Evolutionary conservation across 192 early-diverging fungal species (phyloP).

Genomic region (Umbelopsis sp.): DNA sequence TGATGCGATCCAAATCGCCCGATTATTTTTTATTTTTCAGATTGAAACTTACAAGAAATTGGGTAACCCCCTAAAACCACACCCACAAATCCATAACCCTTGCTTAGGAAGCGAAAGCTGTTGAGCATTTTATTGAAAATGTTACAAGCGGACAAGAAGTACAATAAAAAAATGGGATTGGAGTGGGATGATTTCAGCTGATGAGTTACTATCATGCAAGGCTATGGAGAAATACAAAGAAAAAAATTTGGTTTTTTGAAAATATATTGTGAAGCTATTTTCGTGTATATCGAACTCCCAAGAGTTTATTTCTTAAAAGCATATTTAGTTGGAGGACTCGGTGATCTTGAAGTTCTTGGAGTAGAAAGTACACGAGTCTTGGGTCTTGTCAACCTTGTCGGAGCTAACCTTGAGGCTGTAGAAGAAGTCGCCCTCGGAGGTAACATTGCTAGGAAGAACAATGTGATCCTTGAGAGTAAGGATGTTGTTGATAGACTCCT

Average conservation of each 20-base stretch:
- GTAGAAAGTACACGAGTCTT: conserved; percentile 25
- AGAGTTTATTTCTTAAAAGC: not conserved
- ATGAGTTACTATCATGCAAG: not conserved
- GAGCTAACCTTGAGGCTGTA: conserved; percentile 28
- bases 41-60: not conserved
- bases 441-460: conserved; percentile 9
- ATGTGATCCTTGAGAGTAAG: conserved; percentile 38
- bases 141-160: conserved; percentile 18
- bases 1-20: conserved; percentile 2
- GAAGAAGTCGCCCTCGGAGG: conserved; percentile 26
- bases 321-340: not conserved
- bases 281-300: conserved; percentile 7
- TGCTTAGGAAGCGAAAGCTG: not conserved
- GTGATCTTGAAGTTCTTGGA: conserved; percentile 33
- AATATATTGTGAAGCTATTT: not conserved
- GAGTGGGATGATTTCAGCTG: not conserved
- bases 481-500: conserved; percentile 28
- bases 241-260: not conserved
- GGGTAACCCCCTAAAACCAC: not conserved
- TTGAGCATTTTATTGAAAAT: conserved; percentile 22
- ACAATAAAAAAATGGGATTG: conserved; percentile 1
- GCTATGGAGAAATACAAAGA: not conserved
- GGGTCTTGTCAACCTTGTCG: conserved; percentile 16
- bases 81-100: too few relatives aligned
- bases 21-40: not conserved